These are phyloP conservation scores for Neurospora cerealis DNA, from an alignment of 495 filamentous ascomycete species.

Conservation along the genomic window DNA sequence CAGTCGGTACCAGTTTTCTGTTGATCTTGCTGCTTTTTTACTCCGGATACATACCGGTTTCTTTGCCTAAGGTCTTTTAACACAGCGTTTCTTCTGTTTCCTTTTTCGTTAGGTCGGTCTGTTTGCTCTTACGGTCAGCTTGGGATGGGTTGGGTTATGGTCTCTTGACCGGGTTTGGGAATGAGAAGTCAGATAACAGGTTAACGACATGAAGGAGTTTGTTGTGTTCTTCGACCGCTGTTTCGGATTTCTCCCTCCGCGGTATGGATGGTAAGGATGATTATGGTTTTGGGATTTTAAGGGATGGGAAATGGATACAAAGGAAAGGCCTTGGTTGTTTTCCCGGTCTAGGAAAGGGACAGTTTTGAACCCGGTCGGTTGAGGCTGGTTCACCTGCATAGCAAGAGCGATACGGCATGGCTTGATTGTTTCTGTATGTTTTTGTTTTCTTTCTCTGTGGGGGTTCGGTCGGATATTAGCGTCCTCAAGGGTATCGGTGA, in stretches of 20 bases:
- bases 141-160: neutral
- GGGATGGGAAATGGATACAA: neutral
- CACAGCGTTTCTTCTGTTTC: neutral
- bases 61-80: slow-evolving; percentile 1
- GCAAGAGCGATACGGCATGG: neutral
- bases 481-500: neutral
- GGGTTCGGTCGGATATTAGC: neutral
- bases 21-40: neutral
- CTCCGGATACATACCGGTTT: neutral
- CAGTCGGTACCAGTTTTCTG: neutral
- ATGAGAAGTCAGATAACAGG: neutral
- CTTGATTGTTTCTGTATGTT: neutral
- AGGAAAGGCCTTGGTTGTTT: neutral
- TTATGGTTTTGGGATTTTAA: neutral
- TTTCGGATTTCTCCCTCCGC: neutral
- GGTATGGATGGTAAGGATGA: neutral
- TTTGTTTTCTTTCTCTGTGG: neutral
- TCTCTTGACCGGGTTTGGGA: neutral
- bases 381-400: neutral
- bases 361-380: neutral
- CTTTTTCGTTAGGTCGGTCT: neutral
- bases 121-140: neutral
- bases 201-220: neutral
- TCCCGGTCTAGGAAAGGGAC: neutral
- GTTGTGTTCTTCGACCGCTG: neutral